These are phyloP conservation scores for Ceratobasidium sp. DNA, from an alignment of 1,284 basidiomycete species.

Conservation along the genomic window DNA sequence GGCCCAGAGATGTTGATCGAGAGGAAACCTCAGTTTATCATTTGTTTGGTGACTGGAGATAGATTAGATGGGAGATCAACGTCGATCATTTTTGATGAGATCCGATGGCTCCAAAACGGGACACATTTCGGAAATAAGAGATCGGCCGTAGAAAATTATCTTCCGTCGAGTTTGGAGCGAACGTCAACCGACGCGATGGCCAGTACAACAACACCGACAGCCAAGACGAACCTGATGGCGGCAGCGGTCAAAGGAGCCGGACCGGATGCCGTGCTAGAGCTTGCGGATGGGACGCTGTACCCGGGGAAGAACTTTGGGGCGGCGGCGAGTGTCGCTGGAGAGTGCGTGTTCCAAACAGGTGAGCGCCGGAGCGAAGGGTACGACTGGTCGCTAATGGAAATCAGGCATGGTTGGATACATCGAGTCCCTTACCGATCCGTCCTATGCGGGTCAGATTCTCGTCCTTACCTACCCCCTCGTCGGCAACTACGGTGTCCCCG, in stretches of 20 bases:
- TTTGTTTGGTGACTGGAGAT: not conserved
- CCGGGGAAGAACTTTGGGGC: conserved; percentile 96
- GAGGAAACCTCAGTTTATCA: not conserved
- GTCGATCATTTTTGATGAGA: conserved; percentile 15
- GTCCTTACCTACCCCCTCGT: conserved; percentile 97
- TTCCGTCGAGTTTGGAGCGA: not conserved
- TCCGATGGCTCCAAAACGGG: conserved; percentile 8
- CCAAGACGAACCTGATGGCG: not conserved
- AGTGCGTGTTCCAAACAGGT: conserved; percentile 99
- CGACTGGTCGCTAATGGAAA: conserved; percentile 35
- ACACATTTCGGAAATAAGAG: conserved; percentile 18
- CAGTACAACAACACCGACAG: not conserved
- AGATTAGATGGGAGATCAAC: conserved; percentile 13
- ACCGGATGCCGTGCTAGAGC: conserved; percentile 83
- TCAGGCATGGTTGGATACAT: conserved; percentile 99
- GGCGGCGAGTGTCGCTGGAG: conserved; percentile 92
- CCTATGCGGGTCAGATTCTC: conserved; percentile 98
- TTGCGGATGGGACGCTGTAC: conserved; percentile 91
- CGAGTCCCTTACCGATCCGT: conserved; percentile 98
- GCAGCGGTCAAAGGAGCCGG: not conserved
- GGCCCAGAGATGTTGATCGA: too few relatives aligned
- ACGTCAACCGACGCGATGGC: conserved; percentile 23
- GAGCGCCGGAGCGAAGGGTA: conserved; percentile 56
- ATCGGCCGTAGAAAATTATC: conserved; percentile 27
- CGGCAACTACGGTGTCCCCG: conserved; percentile 99